A percentile compares a stretch with the other conserved stretches of the same genome.
Conservation (phyloP, 208 protist genomes). For the Trypanosoma mega region DNA sequence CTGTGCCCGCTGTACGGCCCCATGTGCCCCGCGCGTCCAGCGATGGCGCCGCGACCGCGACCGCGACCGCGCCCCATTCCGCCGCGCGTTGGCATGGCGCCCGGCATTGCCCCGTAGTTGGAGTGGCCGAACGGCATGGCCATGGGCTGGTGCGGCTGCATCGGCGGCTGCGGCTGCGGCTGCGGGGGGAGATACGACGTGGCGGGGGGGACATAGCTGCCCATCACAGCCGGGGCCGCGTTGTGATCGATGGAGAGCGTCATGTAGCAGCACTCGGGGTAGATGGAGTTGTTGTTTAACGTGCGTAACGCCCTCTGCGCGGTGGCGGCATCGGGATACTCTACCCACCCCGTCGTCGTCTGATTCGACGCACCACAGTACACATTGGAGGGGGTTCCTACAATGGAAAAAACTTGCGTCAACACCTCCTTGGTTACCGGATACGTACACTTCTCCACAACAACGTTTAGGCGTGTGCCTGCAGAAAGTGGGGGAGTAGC, state of each 20-base stretch:
- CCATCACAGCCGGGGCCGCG: slow-evolving; percentile 7
- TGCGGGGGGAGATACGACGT: slow-evolving; percentile 23
- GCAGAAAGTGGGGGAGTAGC: slow-evolving; percentile 13
- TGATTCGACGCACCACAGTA: slow-evolving; percentile 62
- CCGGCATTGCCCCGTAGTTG: slow-evolving; percentile 25
- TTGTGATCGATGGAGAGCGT: slow-evolving; percentile 33
- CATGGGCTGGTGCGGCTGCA: slow-evolving; percentile 20
- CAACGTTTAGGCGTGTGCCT: slow-evolving; percentile 49
- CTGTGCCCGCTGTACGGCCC: slow-evolving; percentile 3
- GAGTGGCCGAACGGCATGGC: slow-evolving; percentile 25
- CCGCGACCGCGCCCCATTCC: slow-evolving; percentile 28
- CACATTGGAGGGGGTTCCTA: slow-evolving; percentile 51
- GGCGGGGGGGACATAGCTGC: slow-evolving; percentile 10
- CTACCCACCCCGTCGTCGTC: slow-evolving; percentile 67
- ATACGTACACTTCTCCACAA: slow-evolving; percentile 84
- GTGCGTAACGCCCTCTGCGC: slow-evolving; percentile 59
- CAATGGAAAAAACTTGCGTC: slow-evolving; percentile 77
- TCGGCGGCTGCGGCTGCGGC: slow-evolving; percentile 13
- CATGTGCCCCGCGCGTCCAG: slow-evolving; percentile 24
- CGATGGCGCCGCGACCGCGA: slow-evolving; percentile 15
- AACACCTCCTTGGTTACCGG: slow-evolving; percentile 80
- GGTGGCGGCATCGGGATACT: slow-evolving; percentile 57
- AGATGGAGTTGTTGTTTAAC: slow-evolving; percentile 82
- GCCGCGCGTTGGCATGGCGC: slow-evolving; percentile 12
- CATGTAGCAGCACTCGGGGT: slow-evolving; percentile 84